Percentiles rank a stretch among this genome's conserved stretches.
These are phyloP conservation scores for Quercus wislizeni DNA, from an alignment of 306 rosid species.

Conservation along the genomic window DNA sequence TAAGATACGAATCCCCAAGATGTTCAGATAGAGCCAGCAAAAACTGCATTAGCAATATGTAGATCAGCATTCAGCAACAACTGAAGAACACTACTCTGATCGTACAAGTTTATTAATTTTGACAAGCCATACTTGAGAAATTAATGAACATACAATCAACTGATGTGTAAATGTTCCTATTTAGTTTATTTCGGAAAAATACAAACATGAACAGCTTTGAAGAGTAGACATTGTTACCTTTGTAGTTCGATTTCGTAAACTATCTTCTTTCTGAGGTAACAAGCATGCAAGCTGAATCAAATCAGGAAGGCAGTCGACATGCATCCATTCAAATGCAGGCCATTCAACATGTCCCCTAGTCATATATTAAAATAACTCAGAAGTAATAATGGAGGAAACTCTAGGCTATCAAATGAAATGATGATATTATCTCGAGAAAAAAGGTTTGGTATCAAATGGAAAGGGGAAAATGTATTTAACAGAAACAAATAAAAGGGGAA, in stretches of 20 bases:
- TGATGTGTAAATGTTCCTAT: too few relatives aligned
- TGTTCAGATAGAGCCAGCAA: conserved; percentile 71
- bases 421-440: conserved; percentile 14
- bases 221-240: conserved; percentile 51
- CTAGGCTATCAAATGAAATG: conserved; percentile 21
- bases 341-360: conserved; percentile 75
- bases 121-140: too few relatives aligned
- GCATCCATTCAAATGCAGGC: conserved; percentile 95
- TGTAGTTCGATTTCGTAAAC: conserved; percentile 68
- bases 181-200: not conserved
- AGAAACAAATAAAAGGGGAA: not conserved
- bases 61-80: conserved; percentile 39
- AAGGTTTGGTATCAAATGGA: conserved; percentile 5
- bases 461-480: not conserved
- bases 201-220: not conserved
- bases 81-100: conserved; percentile 16
- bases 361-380: conserved; percentile 31
- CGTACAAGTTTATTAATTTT: not conserved
- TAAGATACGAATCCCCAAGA: conserved; percentile 78
- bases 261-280: conserved; percentile 91
- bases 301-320: conserved; percentile 81
- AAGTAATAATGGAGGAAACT: conserved; percentile 23
- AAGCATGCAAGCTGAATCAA: conserved; percentile 78
- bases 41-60: conserved; percentile 56
- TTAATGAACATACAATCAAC: too few relatives aligned